Evolutionary conservation across 164 flowering plant species (phyloP).

Genomic region (Magnolia kwangsiensis): DNA sequence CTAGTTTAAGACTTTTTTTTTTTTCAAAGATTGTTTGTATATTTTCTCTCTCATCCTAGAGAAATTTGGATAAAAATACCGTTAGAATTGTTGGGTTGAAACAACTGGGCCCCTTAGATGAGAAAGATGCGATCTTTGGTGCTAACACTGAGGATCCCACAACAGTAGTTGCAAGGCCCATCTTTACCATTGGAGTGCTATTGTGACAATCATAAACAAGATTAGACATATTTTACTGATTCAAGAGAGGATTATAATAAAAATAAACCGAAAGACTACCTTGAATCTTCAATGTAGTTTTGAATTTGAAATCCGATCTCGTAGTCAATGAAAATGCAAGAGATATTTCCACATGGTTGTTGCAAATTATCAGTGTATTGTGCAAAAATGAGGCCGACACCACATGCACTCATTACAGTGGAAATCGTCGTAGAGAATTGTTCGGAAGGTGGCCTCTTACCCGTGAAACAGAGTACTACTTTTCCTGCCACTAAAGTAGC

Average conservation of each 20-base stretch:
- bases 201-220: neutral
- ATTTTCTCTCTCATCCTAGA: neutral
- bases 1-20: no score
- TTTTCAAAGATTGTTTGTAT: neutral
- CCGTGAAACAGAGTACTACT: slow-evolving; percentile 20
- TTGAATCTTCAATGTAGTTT: slow-evolving; percentile 31
- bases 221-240: no score
- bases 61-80: slow-evolving; percentile 15
- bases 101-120: slow-evolving; percentile 46
- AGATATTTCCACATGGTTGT: slow-evolving; percentile 1
- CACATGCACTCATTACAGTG: slow-evolving; percentile 13
- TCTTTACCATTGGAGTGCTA: slow-evolving; percentile 7
- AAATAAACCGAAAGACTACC: slow-evolving; percentile 6
- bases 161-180: neutral
- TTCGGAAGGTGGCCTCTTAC: neutral
- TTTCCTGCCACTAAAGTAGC: slow-evolving; percentile 18
- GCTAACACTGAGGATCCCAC: neutral
- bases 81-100: slow-evolving; percentile 35
- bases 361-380: slow-evolving; percentile 10
- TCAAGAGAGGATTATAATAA: no score
- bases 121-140: slow-evolving; percentile 39
- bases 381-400: slow-evolving; percentile 22
- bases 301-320: slow-evolving; percentile 39
- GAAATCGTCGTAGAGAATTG: neutral
- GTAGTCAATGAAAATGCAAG: slow-evolving; percentile 30